Evolutionary conservation across 257 asterid genomes (phyloP), one percentile per base, ranked within the genome.

Genomic region (Buddleja alternifolia): DNA sequence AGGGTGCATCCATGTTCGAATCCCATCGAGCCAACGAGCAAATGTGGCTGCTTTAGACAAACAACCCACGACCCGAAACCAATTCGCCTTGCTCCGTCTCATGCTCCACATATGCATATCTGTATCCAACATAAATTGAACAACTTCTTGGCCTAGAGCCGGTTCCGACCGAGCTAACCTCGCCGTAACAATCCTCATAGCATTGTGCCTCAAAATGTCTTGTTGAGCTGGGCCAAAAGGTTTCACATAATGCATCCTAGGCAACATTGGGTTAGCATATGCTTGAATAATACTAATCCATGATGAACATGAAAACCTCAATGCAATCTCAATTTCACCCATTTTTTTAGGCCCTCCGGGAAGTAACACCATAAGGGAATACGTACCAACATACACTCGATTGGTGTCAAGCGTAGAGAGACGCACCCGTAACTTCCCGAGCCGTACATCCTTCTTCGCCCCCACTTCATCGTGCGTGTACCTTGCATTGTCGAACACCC

Each of bases 51-150:
- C 91, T 60, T 73, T 82, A 0, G 97, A 88, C 54, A 92, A 67
- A 80, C 96, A 92, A 4, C 96, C 90, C 0, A 89, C 80, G 2
- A 92, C 86, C 7, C 98, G 75, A 52, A 89, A 89, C 98, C 98
- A 92, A 63, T 92, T 92, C 0, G 97, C 96, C 85, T 92, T 92
- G 82, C 98, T 88, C 5, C 96, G 71, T 59, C 98, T 83, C 96
- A 92, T 84, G 83, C 97, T 92, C 98, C 97, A 92, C 78, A 88
- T 82, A 52, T 90, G 95, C 60, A 78, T 83, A 64, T 92, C 96
- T 1, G 96, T 78, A 52, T 92, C 98, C 72, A 92, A 59, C 92
- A 92, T 88, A 79, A 80, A 92, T 52, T 92, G 97, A 1, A 92
- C 97, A 53, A 92, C 98, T 74, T 90, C 97, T 29, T 82, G 96